A percentile compares a stretch with the other conserved stretches of the same genome.
Evolutionary conservation across 1,139 yeast species (phyloP).

Genomic region (Kazachstania sp.): DNA sequence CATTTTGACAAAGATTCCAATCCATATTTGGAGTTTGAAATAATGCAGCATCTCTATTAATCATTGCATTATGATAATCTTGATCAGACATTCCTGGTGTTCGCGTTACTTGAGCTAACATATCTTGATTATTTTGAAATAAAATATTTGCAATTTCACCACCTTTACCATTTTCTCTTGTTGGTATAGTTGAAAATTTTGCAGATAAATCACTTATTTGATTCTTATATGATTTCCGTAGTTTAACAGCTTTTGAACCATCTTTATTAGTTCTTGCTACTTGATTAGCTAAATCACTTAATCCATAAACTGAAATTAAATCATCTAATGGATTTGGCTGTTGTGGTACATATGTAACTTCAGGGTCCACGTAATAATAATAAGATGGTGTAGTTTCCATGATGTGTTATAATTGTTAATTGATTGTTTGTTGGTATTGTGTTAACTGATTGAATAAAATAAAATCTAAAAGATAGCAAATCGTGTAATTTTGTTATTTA

Average conservation of each 20-base stretch:
- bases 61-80: constrained; percentile 22
- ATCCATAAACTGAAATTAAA: constrained; percentile 57
- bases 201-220: constrained; percentile 86
- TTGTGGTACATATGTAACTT: constrained; percentile 33
- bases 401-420: background rate
- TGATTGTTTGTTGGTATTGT: too few species aligned
- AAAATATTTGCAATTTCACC: constrained; percentile 30
- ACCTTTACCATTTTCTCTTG: constrained; percentile 31
- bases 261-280: constrained; percentile 84
- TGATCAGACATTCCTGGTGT: constrained; percentile 22
- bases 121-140: constrained; percentile 30
- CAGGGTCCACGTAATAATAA: constrained; percentile 39
- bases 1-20: constrained; percentile 28
- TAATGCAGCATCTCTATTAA: constrained; percentile 23
- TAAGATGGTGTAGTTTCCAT: constrained; percentile 24
- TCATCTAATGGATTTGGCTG: constrained; percentile 68
- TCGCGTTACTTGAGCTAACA: constrained; percentile 25
- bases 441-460: too few species aligned
- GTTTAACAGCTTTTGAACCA: constrained; percentile 83
- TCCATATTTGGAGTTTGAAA: constrained; percentile 25
- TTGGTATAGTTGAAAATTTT: constrained; percentile 53
- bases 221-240: constrained; percentile 87
- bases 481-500: too few species aligned
- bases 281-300: constrained; percentile 61
- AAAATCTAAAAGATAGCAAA: too few species aligned